Base-by-base conservation (phyloP, 768 basidiomycete genomes). In the Russula dissimulans region DNA sequence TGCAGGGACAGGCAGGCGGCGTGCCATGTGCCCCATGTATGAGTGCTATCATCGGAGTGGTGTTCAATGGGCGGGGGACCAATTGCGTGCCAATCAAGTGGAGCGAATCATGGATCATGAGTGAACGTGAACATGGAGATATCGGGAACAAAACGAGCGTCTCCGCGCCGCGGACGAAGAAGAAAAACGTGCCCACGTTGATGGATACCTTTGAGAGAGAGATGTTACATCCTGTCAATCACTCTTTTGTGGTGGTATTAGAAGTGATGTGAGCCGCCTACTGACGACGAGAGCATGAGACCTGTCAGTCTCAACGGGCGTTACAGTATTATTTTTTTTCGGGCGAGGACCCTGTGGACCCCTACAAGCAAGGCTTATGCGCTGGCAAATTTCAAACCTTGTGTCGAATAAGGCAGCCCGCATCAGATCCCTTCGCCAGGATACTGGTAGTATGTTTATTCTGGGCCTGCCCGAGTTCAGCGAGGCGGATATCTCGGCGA, bases 341-440 rank as follows among this genome's bases (percentile, higher is more conserved):
- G 12, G 22, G 51, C 7, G 5, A 31, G 56, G 61, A 62, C 51
- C 61, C 56, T 32, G 61, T 52, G 50, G 46, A 57, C 61, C 51
- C 39, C 51, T 39, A 60, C 39, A 38, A n/a, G 43, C 34, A n/a
- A 17, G 32, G 49, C 38, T 56, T 7, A 38, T 57, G 60, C 31
- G 56, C 61, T 57, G 56, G 56, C 61, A 57, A 57, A 62, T 57
- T 62, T 62, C 61, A 57, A 62, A 57, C 18, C 29, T 42, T 7
- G 22, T 62, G 17, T 62, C 46, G 45, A 43, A 62, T 48, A 53
- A 43, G 56, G 56, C 50, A 62, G 50, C 34, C 60, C 31, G 8
- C 50, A 53, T 61, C 50, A 49, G 55, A 61, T 57, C 60, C 18
- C 43, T 9, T 51, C 56, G 60, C 60, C 60, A 57, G 51, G 12